Percentiles rank a stretch among this genome's conserved stretches.
phyloP scores from a whole-genome alignment of 257 asterid genomes.

The Gentiana macrophylla region DNA sequence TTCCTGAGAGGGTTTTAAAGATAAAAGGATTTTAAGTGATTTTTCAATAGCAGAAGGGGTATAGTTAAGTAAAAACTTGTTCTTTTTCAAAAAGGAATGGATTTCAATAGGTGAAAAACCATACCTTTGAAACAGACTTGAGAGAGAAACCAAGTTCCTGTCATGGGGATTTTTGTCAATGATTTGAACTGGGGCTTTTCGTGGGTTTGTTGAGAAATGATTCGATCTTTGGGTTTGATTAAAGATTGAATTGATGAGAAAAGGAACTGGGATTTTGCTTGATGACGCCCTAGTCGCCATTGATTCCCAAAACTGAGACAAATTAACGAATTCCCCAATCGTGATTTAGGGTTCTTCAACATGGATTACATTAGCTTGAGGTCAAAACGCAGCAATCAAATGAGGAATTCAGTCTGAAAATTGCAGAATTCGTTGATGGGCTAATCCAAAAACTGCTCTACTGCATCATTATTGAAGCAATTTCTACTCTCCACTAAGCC shows the following conservation, averaged over 20 bases:
- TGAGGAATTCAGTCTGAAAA: too few species aligned
- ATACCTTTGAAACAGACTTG: slow-evolving; percentile 45
- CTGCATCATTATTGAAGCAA: too few species aligned
- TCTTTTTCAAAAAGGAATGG: slow-evolving; percentile 34
- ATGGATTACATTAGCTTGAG: too few species aligned
- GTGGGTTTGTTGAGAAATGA: slow-evolving; percentile 12
- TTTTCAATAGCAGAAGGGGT: slow-evolving; percentile 33
- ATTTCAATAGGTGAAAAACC: slow-evolving; percentile 43
- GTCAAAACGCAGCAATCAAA: too few species aligned
- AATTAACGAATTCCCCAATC: too few species aligned
- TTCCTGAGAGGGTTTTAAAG: slow-evolving; percentile 39
- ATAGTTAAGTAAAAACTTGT: slow-evolving; percentile 33
- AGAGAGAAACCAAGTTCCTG: slow-evolving; percentile 25
- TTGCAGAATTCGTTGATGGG: too few species aligned
- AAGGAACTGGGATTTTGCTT: neutral
- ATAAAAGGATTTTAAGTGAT: slow-evolving; percentile 37
- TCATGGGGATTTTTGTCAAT: slow-evolving; percentile 5
- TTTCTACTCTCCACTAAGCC: too few species aligned
- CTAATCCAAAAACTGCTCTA: too few species aligned
- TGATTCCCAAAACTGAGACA: too few species aligned
- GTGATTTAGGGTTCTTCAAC: too few species aligned
- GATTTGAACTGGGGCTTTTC: slow-evolving; percentile 13
- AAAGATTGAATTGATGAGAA: slow-evolving; percentile 10
- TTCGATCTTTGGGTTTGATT: neutral
- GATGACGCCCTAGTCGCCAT: slow-evolving; percentile 20